Evolutionary conservation across 352 stramenopile genomes (phyloP).

Genomic region (Blastocystis sp.): DNA sequence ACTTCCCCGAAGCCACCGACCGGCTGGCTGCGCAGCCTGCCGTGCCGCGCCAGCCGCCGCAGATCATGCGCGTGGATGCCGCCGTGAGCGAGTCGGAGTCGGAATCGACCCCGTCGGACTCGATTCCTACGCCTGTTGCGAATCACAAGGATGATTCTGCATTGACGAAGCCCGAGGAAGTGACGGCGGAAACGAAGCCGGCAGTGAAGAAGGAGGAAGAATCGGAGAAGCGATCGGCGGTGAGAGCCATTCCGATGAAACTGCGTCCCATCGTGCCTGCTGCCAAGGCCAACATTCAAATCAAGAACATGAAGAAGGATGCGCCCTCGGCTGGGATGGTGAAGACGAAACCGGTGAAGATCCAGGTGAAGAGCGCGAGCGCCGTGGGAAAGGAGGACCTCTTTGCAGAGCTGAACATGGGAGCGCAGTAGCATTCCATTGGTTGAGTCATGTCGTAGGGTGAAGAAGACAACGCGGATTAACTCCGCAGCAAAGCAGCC

Average conservation of each 20-base stretch:
- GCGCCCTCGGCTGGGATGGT: background rate
- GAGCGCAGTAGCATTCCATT: background rate
- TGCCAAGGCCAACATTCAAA: background rate
- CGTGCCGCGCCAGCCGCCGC: conserved; percentile 17
- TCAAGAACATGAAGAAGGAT: background rate
- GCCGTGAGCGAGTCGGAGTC: background rate
- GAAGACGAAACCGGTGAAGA: background rate
- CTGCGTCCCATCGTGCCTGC: background rate
- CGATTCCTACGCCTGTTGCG: no score
- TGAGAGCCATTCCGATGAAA: conserved; percentile 23
- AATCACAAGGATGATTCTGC: background rate
- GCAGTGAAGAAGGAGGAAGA: background rate
- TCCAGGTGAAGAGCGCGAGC: conserved; percentile 19
- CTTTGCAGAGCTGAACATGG: conserved; percentile 53
- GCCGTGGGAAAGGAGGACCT: background rate
- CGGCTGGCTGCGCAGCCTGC: conserved; percentile 4
- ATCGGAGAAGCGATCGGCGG: background rate
- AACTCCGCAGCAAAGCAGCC: background rate
- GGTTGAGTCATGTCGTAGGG: conserved; percentile 8
- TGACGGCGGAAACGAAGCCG: background rate
- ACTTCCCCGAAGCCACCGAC: background rate
- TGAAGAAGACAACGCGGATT: conserved; percentile 63
- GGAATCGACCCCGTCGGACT: no score
- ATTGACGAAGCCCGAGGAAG: background rate
- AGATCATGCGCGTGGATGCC: conserved; percentile 12